Base-by-base conservation (phyloP, 192 early-diverging fungal species). In the Backusella circina region DNA sequence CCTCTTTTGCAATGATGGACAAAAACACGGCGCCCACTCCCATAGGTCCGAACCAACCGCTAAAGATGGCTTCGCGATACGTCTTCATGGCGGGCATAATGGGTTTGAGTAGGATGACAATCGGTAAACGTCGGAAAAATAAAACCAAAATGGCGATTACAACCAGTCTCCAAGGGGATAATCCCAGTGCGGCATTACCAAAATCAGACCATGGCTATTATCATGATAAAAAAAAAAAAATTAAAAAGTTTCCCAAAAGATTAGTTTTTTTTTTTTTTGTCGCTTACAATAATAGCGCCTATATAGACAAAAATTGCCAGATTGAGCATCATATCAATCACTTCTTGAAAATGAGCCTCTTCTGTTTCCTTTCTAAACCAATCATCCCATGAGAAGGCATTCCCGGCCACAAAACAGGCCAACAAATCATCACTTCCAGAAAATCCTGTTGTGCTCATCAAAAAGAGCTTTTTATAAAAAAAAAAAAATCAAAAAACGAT, bases 11-110 rank as follows among this genome's bases (percentile, higher is more conserved):
- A 39, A 89, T 70, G 13, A 80, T 84, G 10, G 82, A 77, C 18
- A 85, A 79, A 65, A 88, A 89, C 6, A 89, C 84, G 21, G 88
- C 86, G 23, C 88, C 86, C n/a, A 83, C 71, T 31, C 80, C 78
- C 65, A 98, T 93, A 5, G 95, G 95, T 0, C 95, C 96, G 75
- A 98, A 98, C 94, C 93, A 98, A 10, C 95, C 95, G 10, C 89
- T 90, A 79, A 95, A 95, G 4, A 92, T 83, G 0, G 93, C 93
- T 67, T 96, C 94, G 26, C 88, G 88, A 78, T 87, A 90, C 1
- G 84, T 92, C 23, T 84, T 86, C 37, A 95, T 75, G 7, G 91
- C 91, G 3, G 94, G 91, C 21, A 95, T 90, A 5, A 91, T 72
- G 8, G 77, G 85, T 47, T 93, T 90, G 3, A 90, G 77, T 0